phyloP scores from a whole-genome alignment of 768 basidiomycete genomes.

The Boletus sensibilis region DNA sequence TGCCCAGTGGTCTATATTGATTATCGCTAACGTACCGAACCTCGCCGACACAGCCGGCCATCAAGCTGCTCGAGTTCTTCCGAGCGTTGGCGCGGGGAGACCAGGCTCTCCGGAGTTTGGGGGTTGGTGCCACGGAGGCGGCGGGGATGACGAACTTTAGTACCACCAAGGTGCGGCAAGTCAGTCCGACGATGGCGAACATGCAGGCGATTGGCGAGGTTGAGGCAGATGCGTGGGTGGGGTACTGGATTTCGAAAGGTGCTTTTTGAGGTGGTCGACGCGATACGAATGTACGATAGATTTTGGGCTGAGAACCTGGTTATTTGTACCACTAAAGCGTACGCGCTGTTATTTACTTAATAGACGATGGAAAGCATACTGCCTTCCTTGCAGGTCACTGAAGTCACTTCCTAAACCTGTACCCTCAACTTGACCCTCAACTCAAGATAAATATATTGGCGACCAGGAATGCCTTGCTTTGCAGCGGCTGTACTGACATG shows the following conservation, averaged over 20 bases:
- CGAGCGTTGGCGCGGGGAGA: constrained; percentile 25
- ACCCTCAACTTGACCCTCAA: too few relatives aligned
- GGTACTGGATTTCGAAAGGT: constrained; percentile 25
- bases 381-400: too few relatives aligned
- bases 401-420: too few relatives aligned
- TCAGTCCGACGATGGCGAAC: constrained; percentile 25
- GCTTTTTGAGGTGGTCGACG: constrained; percentile 4
- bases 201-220: constrained; percentile 26
- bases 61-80: constrained; percentile 37
- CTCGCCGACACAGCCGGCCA: constrained; percentile 28
- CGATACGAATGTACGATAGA: not conserved
- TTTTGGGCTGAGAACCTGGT: not conserved
- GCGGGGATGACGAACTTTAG: constrained; percentile 23
- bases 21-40: not conserved
- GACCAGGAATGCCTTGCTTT: too few relatives aligned
- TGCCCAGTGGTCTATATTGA: too few relatives aligned
- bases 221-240: constrained; percentile 27
- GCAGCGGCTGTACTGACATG: not conserved
- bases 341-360: too few relatives aligned
- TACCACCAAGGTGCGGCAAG: constrained; percentile 8
- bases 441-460: too few relatives aligned
- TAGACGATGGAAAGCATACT: not conserved
- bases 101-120: not conserved
- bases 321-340: not conserved
- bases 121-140: constrained; percentile 6